Evolutionary conservation across 1,284 basidiomycete genomes (phyloP).

Genomic region (Austroboletus novae-zelandiae): DNA sequence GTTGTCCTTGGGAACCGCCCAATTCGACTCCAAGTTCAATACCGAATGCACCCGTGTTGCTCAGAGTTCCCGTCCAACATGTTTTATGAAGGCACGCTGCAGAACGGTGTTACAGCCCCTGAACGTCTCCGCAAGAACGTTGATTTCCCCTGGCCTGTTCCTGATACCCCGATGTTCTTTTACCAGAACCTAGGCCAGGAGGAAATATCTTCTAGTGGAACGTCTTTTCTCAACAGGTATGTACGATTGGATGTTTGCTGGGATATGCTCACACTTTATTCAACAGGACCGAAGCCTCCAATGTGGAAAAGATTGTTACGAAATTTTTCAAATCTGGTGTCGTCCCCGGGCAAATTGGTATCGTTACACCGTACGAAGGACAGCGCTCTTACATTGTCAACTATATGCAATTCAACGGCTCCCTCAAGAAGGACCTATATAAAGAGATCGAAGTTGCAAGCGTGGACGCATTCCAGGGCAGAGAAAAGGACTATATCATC

Average conservation of each 20-base stretch:
- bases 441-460: conserved; percentile 99
- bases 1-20: conserved; percentile 95
- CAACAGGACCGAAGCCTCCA: conserved; percentile 91
- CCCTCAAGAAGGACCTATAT: conserved; percentile 97
- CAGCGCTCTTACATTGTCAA: conserved; percentile 99
- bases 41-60: conserved; percentile 99
- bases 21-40: conserved; percentile 98
- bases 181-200: conserved; percentile 99
- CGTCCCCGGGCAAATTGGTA: conserved; percentile 92
- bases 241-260: conserved; percentile 4
- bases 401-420: conserved; percentile 99
- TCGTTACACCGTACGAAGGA: conserved; percentile 98
- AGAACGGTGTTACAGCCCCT: conserved; percentile 99
- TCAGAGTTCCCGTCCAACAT: conserved; percentile 99
- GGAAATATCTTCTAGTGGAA: conserved; percentile 97
- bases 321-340: conserved; percentile 99
- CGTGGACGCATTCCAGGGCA: conserved; percentile 98
- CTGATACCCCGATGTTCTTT: conserved; percentile 99
- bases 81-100: conserved; percentile 99
- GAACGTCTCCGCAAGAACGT: conserved; percentile 96
- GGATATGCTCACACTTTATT: conserved; percentile 3
- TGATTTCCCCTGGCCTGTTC: conserved; percentile 98
- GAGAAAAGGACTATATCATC: conserved; percentile 99
- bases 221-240: conserved; percentile 93
- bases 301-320: conserved; percentile 99